Conservation (phyloP, 306 rosid genomes). For the Abrus pulchellus region DNA sequence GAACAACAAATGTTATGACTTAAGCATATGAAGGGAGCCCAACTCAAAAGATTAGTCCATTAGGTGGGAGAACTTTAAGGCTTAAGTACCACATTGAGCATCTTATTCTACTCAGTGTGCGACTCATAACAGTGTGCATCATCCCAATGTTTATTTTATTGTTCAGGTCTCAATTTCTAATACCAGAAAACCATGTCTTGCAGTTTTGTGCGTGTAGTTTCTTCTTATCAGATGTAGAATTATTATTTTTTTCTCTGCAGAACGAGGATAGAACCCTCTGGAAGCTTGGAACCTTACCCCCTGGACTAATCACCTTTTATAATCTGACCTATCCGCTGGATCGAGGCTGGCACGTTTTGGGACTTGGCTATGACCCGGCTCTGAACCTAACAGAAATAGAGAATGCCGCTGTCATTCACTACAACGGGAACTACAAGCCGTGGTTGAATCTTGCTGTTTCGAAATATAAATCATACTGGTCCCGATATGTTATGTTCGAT, state of each 20-base stretch:
- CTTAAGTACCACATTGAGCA: no score
- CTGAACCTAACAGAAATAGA: slow-evolving; percentile 82
- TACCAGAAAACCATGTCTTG: slow-evolving; percentile 20
- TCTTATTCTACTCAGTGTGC: no score
- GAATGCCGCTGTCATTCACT: slow-evolving; percentile 90
- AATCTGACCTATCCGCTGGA: slow-evolving; percentile 85
- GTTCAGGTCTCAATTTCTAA: slow-evolving; percentile 19
- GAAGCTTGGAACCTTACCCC: slow-evolving; percentile 97
- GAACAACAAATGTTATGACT: no score
- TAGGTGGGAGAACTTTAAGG: no score
- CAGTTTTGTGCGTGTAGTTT: slow-evolving; percentile 16
- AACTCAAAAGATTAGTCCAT: no score
- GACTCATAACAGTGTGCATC: not conserved
- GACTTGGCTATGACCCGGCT: slow-evolving; percentile 98
- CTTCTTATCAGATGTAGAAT: slow-evolving; percentile 33
- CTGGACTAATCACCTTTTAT: slow-evolving; percentile 91
- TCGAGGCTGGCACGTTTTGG: slow-evolving; percentile 93
- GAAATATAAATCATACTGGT: slow-evolving; percentile 90
- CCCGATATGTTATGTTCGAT: slow-evolving; percentile 80
- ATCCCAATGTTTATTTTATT: not conserved
- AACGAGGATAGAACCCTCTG: slow-evolving; percentile 97
- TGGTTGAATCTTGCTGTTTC: slow-evolving; percentile 96
- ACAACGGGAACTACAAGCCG: slow-evolving; percentile 98
- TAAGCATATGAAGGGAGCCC: no score
- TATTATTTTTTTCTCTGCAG: slow-evolving; percentile 63